phyloP scores from a whole-genome alignment of 2,329 filamentous ascomycete genomes.

The Pseudogymnoascus destructans region DNA sequence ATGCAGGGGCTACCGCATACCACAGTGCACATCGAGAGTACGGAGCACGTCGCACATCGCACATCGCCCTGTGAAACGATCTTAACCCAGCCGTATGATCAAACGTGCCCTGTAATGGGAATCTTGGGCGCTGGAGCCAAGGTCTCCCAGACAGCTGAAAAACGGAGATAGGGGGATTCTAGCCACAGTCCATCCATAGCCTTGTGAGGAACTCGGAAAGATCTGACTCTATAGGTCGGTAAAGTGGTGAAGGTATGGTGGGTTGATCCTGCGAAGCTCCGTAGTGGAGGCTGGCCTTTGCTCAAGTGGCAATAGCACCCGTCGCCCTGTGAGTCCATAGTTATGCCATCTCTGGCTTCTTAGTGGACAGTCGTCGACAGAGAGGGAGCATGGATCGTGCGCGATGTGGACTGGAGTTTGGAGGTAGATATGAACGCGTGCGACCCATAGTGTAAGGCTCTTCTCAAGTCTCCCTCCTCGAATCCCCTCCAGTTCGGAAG shows the following conservation, averaged over 20 bases:
- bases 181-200: neutral
- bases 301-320: neutral
- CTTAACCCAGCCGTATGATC: neutral
- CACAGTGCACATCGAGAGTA: neutral
- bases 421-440: neutral
- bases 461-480: neutral
- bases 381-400: neutral
- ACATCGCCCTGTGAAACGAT: conserved; percentile 6
- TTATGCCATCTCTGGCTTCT: neutral
- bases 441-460: neutral
- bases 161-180: neutral
- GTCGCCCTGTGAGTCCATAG: neutral
- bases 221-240: neutral
- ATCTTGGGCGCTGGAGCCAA: neutral
- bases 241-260: neutral
- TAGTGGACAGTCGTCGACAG: neutral
- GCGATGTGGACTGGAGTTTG: neutral
- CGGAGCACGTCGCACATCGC: neutral
- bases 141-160: neutral
- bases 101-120: neutral
- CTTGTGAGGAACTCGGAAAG: conserved; percentile 2
- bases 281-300: neutral
- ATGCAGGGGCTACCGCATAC: neutral
- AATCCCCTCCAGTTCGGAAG: neutral
- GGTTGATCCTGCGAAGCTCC: neutral